Evolutionary conservation across 768 basidiomycete species (phyloP).

Genomic region (Kwoniella shandongensis): DNA sequence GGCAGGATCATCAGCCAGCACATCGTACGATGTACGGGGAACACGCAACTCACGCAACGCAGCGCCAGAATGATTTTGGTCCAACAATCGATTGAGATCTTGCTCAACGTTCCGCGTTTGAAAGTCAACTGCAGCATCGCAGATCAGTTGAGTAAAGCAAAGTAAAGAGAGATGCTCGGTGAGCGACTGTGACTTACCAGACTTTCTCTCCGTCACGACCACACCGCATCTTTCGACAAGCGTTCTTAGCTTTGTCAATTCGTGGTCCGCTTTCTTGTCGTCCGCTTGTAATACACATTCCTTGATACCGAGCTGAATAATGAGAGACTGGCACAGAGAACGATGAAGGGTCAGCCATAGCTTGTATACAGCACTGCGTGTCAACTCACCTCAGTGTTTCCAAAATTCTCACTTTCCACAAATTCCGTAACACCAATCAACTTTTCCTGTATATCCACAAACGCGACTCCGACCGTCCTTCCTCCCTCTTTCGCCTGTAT

Average conservation of each 20-base stretch:
- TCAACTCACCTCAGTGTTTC: slow-evolving; percentile 85
- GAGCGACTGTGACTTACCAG: slow-evolving; percentile 58
- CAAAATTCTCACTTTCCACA: slow-evolving; percentile 90
- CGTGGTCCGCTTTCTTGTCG: slow-evolving; percentile 62
- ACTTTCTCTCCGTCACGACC: slow-evolving; percentile 84
- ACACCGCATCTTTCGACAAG: slow-evolving; percentile 88
- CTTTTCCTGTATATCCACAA: slow-evolving; percentile 82
- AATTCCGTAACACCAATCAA: slow-evolving; percentile 88
- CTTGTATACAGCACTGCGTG: not conserved
- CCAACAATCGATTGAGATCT: slow-evolving; percentile 71
- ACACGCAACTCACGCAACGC: slow-evolving; percentile 60
- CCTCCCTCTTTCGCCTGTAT: slow-evolving; percentile 61
- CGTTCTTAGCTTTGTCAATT: slow-evolving; percentile 78
- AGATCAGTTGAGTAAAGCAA: not conserved
- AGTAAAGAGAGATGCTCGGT: not conserved
- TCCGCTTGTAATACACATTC: slow-evolving; percentile 74
- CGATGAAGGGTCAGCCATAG: not conserved
- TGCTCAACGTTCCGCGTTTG: slow-evolving; percentile 73
- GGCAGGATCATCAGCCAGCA: slow-evolving; percentile 1
- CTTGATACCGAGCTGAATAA: slow-evolving; percentile 96
- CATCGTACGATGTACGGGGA: not conserved
- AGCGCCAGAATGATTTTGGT: slow-evolving; percentile 56
- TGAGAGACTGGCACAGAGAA: slow-evolving; percentile 65
- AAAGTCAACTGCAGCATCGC: slow-evolving; percentile 65
- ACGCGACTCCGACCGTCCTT: slow-evolving; percentile 80